Evolutionary conservation across 495 filamentous ascomycete species (phyloP).

Genomic region (Penicillium flavigenum): DNA sequence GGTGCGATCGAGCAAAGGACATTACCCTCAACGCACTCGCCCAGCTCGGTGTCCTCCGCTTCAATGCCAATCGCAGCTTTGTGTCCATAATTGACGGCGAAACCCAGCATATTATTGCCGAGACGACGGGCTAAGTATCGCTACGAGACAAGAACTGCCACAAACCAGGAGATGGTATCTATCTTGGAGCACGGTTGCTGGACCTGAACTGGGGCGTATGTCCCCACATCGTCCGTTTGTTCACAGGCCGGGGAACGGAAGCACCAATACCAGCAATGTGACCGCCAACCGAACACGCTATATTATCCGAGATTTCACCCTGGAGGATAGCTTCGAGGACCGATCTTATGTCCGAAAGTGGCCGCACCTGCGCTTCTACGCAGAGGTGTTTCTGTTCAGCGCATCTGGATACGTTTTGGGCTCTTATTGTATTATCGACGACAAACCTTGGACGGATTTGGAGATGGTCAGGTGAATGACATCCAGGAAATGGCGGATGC

Average conservation of each 20-base stretch:
- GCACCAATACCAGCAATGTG: slow-evolving; percentile 24
- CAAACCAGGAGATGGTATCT: slow-evolving; percentile 40
- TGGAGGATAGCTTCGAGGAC: slow-evolving; percentile 49
- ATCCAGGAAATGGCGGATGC: slow-evolving; percentile 37
- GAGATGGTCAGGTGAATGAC: slow-evolving; percentile 25
- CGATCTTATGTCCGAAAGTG: slow-evolving; percentile 41
- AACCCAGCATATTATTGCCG: slow-evolving; percentile 61
- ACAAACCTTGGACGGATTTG: slow-evolving; percentile 44
- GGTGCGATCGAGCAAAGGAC: slow-evolving; percentile 45
- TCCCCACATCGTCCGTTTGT: slow-evolving; percentile 43
- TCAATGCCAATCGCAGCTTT: slow-evolving; percentile 53
- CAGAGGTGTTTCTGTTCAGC: slow-evolving; percentile 60
- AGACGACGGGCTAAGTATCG: slow-evolving; percentile 57
- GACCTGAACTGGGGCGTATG: slow-evolving; percentile 48
- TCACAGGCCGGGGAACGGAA: slow-evolving; percentile 28
- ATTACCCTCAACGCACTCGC: slow-evolving; percentile 62
- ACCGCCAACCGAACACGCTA: slow-evolving; percentile 40
- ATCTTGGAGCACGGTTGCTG: slow-evolving; percentile 45
- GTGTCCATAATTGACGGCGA: slow-evolving; percentile 60
- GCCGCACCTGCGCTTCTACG: slow-evolving; percentile 58
- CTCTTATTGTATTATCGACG: slow-evolving; percentile 60
- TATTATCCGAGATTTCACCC: slow-evolving; percentile 50
- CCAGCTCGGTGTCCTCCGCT: slow-evolving; percentile 56
- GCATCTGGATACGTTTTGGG: slow-evolving; percentile 61
- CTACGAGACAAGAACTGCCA: slow-evolving; percentile 37